phyloP scores from a whole-genome alignment of 345 rosid genomes.

The Hibiscus tridactylites region DNA sequence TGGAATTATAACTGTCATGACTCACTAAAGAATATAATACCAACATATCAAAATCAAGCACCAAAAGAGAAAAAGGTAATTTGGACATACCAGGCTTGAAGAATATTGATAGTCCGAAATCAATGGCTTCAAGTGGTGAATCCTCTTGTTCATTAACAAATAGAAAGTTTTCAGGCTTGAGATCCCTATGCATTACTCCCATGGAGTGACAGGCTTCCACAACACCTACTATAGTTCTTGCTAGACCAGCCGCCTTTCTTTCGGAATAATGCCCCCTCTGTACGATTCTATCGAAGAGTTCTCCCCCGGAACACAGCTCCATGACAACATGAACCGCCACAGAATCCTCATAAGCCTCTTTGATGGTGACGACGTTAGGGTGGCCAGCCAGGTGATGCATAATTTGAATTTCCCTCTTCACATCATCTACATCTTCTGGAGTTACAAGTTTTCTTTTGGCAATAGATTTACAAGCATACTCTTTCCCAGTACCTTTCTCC shows the following conservation, averaged over 20 bases:
- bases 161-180: conserved; percentile 84
- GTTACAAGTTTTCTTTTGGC: conserved; percentile 65
- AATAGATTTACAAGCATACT: conserved; percentile 84
- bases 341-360: conserved; percentile 78
- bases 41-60: neutral
- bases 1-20: too few relatives aligned
- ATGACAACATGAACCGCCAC: conserved; percentile 85
- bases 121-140: conserved; percentile 72
- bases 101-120: conserved; percentile 73
- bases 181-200: conserved; percentile 81
- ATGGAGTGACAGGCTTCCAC: conserved; percentile 66
- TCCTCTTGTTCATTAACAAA: conserved; percentile 58
- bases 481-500: conserved; percentile 68
- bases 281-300: conserved; percentile 77
- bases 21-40: neutral
- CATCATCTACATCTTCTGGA: conserved; percentile 69
- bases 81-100: conserved; percentile 57
- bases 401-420: conserved; percentile 84
- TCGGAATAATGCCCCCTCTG: conserved; percentile 70
- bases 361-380: conserved; percentile 58
- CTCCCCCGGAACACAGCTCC: conserved; percentile 88
- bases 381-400: conserved; percentile 77
- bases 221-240: conserved; percentile 62
- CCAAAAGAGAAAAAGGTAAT: neutral
- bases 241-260: conserved; percentile 61